Evolutionary conservation across 2,329 filamentous ascomycete species (phyloP).

Genomic region (Penicillium oxalicum): DNA sequence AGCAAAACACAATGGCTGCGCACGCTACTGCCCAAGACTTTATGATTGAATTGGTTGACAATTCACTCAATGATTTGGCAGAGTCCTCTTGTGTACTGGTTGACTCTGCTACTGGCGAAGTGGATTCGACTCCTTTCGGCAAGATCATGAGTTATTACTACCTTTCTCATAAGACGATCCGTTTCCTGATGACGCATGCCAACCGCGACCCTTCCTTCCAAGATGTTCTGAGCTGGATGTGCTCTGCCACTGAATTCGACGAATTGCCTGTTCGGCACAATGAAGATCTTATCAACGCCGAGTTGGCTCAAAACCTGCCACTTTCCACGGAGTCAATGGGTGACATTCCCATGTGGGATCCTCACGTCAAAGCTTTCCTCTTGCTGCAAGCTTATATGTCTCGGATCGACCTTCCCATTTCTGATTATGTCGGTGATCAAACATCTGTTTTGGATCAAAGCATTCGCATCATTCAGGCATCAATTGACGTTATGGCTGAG

Average conservation of each 20-base stretch:
- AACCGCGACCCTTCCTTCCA: constrained; percentile 70
- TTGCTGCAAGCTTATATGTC: constrained; percentile 93
- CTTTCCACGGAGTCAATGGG: constrained; percentile 58
- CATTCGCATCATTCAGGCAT: constrained; percentile 93
- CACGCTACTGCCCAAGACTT: constrained; percentile 87
- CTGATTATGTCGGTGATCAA: constrained; percentile 95
- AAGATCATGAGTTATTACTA: constrained; percentile 99
- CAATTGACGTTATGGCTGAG: constrained; percentile 88
- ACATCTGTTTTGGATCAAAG: constrained; percentile 84
- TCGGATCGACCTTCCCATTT: constrained; percentile 84
- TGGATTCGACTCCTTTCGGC: constrained; percentile 83
- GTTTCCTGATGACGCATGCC: constrained; percentile 70
- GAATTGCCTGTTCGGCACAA: constrained; percentile 97
- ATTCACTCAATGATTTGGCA: constrained; percentile 73
- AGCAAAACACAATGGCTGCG: constrained; percentile 80
- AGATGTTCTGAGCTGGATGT: constrained; percentile 88
- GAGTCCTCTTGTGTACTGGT: constrained; percentile 78
- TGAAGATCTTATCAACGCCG: constrained; percentile 92
- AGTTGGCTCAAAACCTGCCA: constrained; percentile 76
- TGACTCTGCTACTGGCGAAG: constrained; percentile 72
- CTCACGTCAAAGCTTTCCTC: constrained; percentile 92
- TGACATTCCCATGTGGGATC: constrained; percentile 87
- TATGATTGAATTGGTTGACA: constrained; percentile 88
- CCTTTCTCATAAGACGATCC: constrained; percentile 88
- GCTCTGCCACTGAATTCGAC: constrained; percentile 87